Conservation (phyloP, 1,139 yeast genomes). For the Kodamaea suecica region DNA sequence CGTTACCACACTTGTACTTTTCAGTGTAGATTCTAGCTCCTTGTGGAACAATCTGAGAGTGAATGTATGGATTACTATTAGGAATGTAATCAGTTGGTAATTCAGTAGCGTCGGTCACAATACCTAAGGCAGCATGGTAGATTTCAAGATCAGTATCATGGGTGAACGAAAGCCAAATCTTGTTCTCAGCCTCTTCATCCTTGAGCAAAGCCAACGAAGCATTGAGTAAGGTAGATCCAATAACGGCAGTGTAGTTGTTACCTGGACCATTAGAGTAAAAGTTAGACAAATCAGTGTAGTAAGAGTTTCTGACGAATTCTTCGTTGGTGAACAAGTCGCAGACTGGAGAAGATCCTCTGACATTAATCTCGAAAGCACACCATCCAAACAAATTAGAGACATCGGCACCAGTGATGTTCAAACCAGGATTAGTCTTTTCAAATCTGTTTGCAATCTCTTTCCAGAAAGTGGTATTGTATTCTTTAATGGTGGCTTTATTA, state of each 20-base stretch:
- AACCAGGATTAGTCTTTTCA: constrained; percentile 21
- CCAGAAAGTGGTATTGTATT: constrained; percentile 19
- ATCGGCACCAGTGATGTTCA: constrained; percentile 35
- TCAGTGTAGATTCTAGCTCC: constrained; percentile 30
- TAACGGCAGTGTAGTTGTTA: constrained; percentile 36
- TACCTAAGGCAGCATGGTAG: constrained; percentile 25
- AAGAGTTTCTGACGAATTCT: constrained; percentile 45
- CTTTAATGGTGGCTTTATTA: constrained; percentile 11
- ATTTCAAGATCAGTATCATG: constrained; percentile 32
- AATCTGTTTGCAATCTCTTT: constrained; percentile 19
- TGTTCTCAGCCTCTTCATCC: constrained; percentile 20
- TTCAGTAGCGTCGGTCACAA: constrained; percentile 19
- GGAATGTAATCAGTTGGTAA: constrained; percentile 24
- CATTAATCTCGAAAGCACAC: constrained; percentile 56
- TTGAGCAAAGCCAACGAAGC: constrained; percentile 47
- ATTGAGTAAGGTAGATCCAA: constrained; percentile 48
- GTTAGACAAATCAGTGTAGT: constrained; percentile 42
- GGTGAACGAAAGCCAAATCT: constrained; percentile 27
- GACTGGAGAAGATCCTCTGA: constrained; percentile 45
- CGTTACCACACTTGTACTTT: constrained; percentile 21
- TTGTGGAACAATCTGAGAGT: constrained; percentile 26
- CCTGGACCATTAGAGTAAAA: constrained; percentile 54
- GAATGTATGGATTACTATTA: constrained; percentile 27
- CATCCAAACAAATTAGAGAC: constrained; percentile 37
- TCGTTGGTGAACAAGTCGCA: constrained; percentile 52